Evolutionary conservation across 2,329 filamentous ascomycete genomes (phyloP).

Genomic region (Cercospora zeae-maydis): DNA sequence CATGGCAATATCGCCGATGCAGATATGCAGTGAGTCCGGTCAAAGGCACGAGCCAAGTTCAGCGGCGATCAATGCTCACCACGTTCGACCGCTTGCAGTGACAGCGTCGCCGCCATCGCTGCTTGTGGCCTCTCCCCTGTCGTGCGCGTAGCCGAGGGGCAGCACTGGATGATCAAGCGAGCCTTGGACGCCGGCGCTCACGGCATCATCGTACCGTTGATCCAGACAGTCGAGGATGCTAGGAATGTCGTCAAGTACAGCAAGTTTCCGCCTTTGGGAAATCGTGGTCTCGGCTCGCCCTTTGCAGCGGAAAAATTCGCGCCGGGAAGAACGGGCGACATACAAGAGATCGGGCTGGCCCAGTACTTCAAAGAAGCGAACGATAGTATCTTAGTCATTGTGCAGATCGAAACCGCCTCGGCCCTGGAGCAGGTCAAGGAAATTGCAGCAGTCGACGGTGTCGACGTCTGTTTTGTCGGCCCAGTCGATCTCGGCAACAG

Average conservation of each 20-base stretch:
- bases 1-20: slow-evolving; percentile 56
- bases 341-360: slow-evolving; percentile 22
- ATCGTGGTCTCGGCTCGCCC: slow-evolving; percentile 55
- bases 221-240: slow-evolving; percentile 43
- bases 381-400: slow-evolving; percentile 49
- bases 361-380: slow-evolving; percentile 57
- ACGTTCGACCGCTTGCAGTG: slow-evolving; percentile 24
- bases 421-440: slow-evolving; percentile 43
- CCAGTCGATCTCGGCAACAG: slow-evolving; percentile 58
- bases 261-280: slow-evolving; percentile 55
- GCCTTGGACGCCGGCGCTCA: slow-evolving; percentile 59
- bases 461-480: slow-evolving; percentile 51
- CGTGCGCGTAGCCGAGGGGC: slow-evolving; percentile 52
- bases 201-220: slow-evolving; percentile 52
- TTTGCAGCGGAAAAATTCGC: slow-evolving; percentile 44
- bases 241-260: slow-evolving; percentile 49
- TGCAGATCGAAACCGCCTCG: slow-evolving; percentile 46
- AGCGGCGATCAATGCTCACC: background rate
- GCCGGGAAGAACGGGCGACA: slow-evolving; percentile 21
- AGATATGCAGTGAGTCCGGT: slow-evolving; percentile 46
- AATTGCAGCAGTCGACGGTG: slow-evolving; percentile 51
- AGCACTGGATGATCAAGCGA: slow-evolving; percentile 61
- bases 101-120: slow-evolving; percentile 52
- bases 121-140: slow-evolving; percentile 44
- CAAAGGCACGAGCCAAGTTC: background rate